Base-by-base conservation (phyloP, 2,329 filamentous ascomycete genomes). In the Periglandula ipomoeae region DNA sequence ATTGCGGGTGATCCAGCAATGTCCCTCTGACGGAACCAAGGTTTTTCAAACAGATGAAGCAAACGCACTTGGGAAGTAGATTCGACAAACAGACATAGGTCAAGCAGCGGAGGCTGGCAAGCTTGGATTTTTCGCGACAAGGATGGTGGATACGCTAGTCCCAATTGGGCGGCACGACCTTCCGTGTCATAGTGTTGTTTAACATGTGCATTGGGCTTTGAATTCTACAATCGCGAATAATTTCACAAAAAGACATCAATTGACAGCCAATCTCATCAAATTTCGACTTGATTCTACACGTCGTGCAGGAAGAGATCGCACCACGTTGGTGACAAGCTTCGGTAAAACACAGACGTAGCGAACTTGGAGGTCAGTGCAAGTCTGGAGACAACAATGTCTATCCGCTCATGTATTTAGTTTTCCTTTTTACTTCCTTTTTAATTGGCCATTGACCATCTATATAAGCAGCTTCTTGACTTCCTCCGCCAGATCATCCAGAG, bases 401-500 rank as follows among this genome's bases (percentile, higher is more conserved):
- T 20, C 22, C 27, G 15, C 30, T 32, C 19, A 23, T 35, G 11
- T n/a, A n/a, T n/a, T n/a, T 44, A 5, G 11, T 32, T 39, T 30
- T 44, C 42, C 17, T 37, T 34, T 41, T 24, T 26, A 17, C 17
- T 38, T 32, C 24, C 26, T 40, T 11, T 8, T 19, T 23, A 15
- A 22, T n/a, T 11, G 30, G 7, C 32, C 17, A 35, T 24, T 11
- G 4, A 4, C 30, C 20, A 10, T 49, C 46, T 55, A 56, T 9
- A 56, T 19, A 23, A 56, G 49, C 41, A 55, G 19, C 46, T 54
- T 58, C 64, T 75, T 79, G 38, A 89, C 73, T 65, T 88, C 84
- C 11, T 70, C 64, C 3, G 82, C 78, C 60, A 90, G 68, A 48
- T 82, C 73, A 27, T 67, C 68, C 54, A 85, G 73, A 47, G 82